phyloP scores from a whole-genome alignment of 495 filamentous ascomycete genomes.

The Hypoxylon lienhwacheense region DNA sequence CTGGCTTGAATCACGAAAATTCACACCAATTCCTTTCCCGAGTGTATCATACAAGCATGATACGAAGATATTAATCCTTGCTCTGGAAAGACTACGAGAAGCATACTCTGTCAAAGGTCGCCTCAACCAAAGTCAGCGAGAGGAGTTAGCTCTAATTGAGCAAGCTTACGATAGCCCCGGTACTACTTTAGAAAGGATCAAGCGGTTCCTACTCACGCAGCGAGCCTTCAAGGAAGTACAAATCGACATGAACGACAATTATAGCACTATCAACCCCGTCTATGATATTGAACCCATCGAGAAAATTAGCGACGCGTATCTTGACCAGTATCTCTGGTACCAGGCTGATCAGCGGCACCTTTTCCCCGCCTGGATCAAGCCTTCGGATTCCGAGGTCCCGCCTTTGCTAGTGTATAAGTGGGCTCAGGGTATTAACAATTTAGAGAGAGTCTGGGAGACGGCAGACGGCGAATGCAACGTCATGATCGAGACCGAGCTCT shows the following conservation, averaged over 20 bases:
- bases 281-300: constrained; percentile 99
- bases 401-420: constrained; percentile 97
- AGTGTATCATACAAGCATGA: constrained; percentile 99
- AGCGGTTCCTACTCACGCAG: constrained; percentile 95
- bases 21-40: constrained; percentile 97
- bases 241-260: constrained; percentile 99
- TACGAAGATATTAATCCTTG: constrained; percentile 97
- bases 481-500: constrained; percentile 97
- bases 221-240: constrained; percentile 99
- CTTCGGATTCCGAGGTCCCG: constrained; percentile 98
- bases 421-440: constrained; percentile 99
- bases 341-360: constrained; percentile 97
- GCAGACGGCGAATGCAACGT: constrained; percentile 97
- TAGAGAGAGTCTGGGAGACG: constrained; percentile 96
- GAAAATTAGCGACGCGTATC: constrained; percentile 99
- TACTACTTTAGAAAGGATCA: constrained; percentile 94
- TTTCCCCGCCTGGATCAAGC: constrained; percentile 99
- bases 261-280: constrained; percentile 97
- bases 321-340: constrained; percentile 99
- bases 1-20: constrained; percentile 98
- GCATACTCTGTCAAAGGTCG: constrained; percentile 98
- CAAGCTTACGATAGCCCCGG: constrained; percentile 98
- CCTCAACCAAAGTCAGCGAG: constrained; percentile 95
- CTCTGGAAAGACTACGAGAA: constrained; percentile 89
- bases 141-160: constrained; percentile 96